Conservation (phyloP, 2,329 filamentous ascomycete species). For the Venturia oleaginea region DNA sequence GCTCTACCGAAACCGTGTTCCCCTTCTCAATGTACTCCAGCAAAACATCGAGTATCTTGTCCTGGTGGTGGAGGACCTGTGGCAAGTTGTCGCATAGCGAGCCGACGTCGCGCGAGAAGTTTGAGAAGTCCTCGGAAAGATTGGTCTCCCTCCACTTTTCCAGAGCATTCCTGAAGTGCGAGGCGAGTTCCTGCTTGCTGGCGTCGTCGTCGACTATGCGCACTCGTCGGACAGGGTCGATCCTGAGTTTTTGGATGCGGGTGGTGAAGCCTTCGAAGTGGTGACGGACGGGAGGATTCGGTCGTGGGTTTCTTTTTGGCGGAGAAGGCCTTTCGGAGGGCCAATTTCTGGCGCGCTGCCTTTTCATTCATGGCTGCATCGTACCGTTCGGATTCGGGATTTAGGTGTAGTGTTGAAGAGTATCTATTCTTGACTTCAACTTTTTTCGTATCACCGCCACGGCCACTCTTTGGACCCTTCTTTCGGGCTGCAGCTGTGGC, state of each 20-base stretch:
- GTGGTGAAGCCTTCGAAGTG: conserved; percentile 85
- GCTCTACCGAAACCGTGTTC: conserved; percentile 74
- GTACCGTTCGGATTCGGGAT: background rate
- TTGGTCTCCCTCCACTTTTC: conserved; percentile 91
- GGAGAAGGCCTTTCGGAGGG: conserved; percentile 9
- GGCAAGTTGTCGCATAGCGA: conserved; percentile 82
- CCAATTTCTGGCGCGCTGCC: conserved; percentile 10
- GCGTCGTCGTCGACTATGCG: conserved; percentile 76
- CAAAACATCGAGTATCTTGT: conserved; percentile 71
- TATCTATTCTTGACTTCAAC: background rate
- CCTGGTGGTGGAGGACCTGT: conserved; percentile 84
- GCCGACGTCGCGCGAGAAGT: conserved; percentile 65
- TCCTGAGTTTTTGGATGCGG: conserved; percentile 83
- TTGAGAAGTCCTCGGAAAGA: conserved; percentile 68
- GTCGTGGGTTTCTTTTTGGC: conserved; percentile 38
- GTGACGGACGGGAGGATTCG: conserved; percentile 69
- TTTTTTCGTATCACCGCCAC: background rate
- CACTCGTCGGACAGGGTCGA: conserved; percentile 86
- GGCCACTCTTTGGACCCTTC: too few species aligned
- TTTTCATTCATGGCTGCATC: conserved; percentile 10
- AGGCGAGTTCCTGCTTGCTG: conserved; percentile 67
- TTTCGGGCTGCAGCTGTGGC: too few species aligned
- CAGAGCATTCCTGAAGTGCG: conserved; percentile 74
- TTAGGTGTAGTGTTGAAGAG: background rate
- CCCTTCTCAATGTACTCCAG: conserved; percentile 66